Percentiles rank a stretch among this genome's conserved stretches.
Conservation (phyloP, 352 stramenopile genomes). For the Phytophthora syringae region DNA sequence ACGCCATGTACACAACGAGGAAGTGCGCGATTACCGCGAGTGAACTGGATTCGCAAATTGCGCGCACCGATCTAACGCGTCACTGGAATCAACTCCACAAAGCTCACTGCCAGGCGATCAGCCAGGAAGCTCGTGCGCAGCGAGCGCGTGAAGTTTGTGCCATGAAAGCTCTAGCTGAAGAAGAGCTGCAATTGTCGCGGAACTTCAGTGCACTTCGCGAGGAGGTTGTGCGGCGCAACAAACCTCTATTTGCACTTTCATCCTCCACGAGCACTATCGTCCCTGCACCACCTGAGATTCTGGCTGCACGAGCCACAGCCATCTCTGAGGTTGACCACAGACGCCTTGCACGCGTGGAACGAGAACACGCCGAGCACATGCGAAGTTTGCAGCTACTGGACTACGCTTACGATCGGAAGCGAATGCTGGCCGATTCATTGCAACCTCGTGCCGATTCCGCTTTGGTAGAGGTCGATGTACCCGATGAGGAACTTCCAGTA, state of each 20-base stretch:
- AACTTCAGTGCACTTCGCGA: conserved; percentile 54
- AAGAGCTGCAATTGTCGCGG: conserved; percentile 53
- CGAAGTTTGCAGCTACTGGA: conserved; percentile 75
- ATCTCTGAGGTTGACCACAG: conserved; percentile 52
- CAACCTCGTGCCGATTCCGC: conserved; percentile 60
- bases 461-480: conserved; percentile 54
- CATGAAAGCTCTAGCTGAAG: conserved; percentile 64
- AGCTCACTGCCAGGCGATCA: conserved; percentile 60
- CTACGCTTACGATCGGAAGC: conserved; percentile 72
- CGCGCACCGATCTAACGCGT: conserved; percentile 53
- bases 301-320: conserved; percentile 64
- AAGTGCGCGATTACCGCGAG: conserved; percentile 55
- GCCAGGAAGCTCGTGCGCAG: conserved; percentile 45
- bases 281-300: conserved; percentile 65
- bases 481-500: conserved; percentile 35
- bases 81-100: conserved; percentile 54
- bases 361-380: conserved; percentile 71
- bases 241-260: conserved; percentile 61
- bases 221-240: conserved; percentile 53
- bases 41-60: conserved; percentile 48
- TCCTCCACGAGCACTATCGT: conserved; percentile 77
- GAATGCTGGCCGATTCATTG: conserved; percentile 49
- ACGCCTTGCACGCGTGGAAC: conserved; percentile 53
- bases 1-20: conserved; percentile 73
- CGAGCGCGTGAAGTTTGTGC: conserved; percentile 51